Evolutionary conservation across 352 stramenopile genomes (phyloP).

Genomic region (Phytophthora podocarpi): DNA sequence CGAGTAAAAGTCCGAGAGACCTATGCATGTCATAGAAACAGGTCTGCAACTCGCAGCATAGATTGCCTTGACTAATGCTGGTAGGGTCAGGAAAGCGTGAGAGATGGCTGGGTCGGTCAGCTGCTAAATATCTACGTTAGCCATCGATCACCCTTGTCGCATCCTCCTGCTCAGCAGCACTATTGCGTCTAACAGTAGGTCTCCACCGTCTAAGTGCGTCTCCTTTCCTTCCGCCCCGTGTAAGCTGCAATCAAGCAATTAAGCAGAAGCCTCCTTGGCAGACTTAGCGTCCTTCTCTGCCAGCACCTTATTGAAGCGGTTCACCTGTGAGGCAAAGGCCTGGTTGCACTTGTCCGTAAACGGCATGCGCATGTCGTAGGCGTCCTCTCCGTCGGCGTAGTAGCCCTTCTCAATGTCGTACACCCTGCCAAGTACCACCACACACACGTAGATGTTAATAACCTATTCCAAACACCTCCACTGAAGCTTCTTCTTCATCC

Average conservation of each 20-base stretch:
- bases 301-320: constrained; percentile 83
- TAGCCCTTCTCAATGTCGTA: constrained; percentile 99
- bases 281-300: constrained; percentile 61
- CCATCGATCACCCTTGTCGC: constrained; percentile 26
- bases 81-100: background rate
- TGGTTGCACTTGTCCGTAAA: constrained; percentile 93
- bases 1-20: background rate
- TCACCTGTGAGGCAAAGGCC: constrained; percentile 84
- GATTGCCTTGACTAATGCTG: background rate
- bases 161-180: constrained; percentile 15
- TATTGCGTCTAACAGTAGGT: constrained; percentile 27
- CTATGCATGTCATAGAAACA: background rate
- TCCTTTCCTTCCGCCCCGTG: background rate
- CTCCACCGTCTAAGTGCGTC: background rate
- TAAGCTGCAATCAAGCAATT: constrained; percentile 5
- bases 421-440: constrained; percentile 62
- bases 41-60: background rate
- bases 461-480: background rate
- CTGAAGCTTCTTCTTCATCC: background rate
- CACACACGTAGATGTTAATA: background rate
- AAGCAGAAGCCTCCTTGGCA: constrained; percentile 26
- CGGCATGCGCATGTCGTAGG: constrained; percentile 97
- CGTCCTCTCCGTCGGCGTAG: constrained; percentile 99
- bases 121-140: constrained; percentile 45
- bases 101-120: constrained; percentile 23